Evolutionary conservation across 176 grass and related monocot species (phyloP), one percentile per base, ranked within the genome.

Genomic region (Oryza coarctata): DNA sequence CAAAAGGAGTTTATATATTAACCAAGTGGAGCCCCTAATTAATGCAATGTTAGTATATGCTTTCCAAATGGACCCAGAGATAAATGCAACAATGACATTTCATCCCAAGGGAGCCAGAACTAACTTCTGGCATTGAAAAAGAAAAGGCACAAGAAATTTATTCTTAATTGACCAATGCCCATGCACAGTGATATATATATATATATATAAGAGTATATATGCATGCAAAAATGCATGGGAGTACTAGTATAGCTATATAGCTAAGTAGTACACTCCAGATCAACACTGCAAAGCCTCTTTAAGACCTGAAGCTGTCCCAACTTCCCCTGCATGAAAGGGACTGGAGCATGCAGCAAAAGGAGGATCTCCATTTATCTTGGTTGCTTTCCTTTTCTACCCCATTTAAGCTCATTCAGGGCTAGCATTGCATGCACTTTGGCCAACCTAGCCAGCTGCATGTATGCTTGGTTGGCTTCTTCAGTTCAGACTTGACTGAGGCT

Each of bases 251-350:
- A 45, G 15, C 14, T 33, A 4, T 33, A 33, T 52, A 52, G 49
- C 49, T 22, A 55, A 55, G 18, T 25, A 60, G 55, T 60, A 22
- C 55, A 25, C 55, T 60, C n/a, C n/a, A 60, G 63, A 85, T 81
- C 52, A 71, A 64, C 63, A 60, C 78, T 72, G 65, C 78, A 85
- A 89, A 89, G 78, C 68, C 76, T 86, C 78, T 89, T 86, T 66
- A 81, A 80, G 71, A 68, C 82, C 34, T 74, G 80, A 83, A 35
- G 81, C 61, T 84, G 62, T 52, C 71, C 38, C 75, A 60, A 66
- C 44, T 32, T 12, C 68, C 52, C 82, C 79, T 90, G 88, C 88
- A 68, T 36, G 83, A 90, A 82, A 90, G 88, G 83, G 83, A 86
- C 60, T 27, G 22, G 73, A 90, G 88, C 83, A 86, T 90, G 83